Base-by-base conservation (phyloP, 768 basidiomycete genomes). In the Boletus subcaerulescens region DNA sequence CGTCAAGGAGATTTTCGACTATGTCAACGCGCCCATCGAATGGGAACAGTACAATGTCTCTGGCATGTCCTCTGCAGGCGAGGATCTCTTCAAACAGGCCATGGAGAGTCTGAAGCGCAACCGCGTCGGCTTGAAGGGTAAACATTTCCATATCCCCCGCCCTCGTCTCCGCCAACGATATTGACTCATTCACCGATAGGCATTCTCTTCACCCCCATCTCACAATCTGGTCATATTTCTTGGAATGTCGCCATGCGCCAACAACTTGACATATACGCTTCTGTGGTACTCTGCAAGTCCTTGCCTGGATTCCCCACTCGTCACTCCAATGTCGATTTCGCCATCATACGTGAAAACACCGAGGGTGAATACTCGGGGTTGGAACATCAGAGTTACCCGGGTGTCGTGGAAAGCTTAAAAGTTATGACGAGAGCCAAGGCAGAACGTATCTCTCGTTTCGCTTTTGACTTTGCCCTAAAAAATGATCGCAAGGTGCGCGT, bases 211-310 rank as follows among this genome's bases (percentile, higher is more conserved):
- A 99, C 97, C 42, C 96, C 95, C 61, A 93, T 96, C 64, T 98
- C 96, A 50, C 89, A 91, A 73, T 86, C 86, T 18, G 95, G 93
- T 3, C 97, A 99, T 74, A 93, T 96, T 60, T 98, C 97, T 56
- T 99, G 97, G 97, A 99, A 99, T 71, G 97, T 99, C 55, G 97
- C 97, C 59, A 98, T 99, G 94, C 90, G 97, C 62, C 96, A 98
- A 71, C 91, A 96, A 70, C 89, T 99, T 60, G 97, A 99, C 73
- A 98, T 99, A 63, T 99, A 98, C 73, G 97, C 97, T 22, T 98
- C 96, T 11, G 91, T 98, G 63, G 94, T 98, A 50, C 82, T 98
- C 50, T 98, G 96, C 87, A 98, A 98, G 76, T 93, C 96, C 44
- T 84, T 98, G 48, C 92, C 93, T 13, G 97, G 97, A 49, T 86